Evolutionary conservation across 176 grass and related monocot genomes (phyloP), one percentile per base, ranked within the genome.

Genomic region (Lolium perenne): DNA sequence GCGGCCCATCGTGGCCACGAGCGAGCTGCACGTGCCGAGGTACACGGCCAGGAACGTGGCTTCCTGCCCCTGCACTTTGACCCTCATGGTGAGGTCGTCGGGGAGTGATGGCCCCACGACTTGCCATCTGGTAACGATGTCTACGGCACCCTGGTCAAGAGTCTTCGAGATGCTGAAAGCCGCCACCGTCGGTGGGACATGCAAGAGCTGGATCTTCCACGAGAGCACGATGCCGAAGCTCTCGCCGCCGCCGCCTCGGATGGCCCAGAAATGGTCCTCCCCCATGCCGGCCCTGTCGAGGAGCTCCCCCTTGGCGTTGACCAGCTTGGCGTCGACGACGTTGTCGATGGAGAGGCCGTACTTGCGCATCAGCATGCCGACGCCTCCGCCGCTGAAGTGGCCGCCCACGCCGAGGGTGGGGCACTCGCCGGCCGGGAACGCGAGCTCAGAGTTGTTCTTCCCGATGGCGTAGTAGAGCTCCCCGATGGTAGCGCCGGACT

Each of bases 361-460:
- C 23, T 64, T 26, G 22, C 61, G 61, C 61, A 29, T 64, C 1
- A 64, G 12, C 61, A 64, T 64, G 61, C 61, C 61, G 61, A 64
- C 29, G 61, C 61, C 61, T 2, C 61, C 61, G 61, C 61, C 61
- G 61, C 61, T 64, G 12, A 64, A 64, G 12, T 64, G 61, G 4
- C 61, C 61, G 23, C 61, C 61, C 4, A 64, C 61, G 23, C 61
- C 61, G 4, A 64, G 10, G 4, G 61, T 64, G 0, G 61, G 23
- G 23, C 61, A 64, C 61, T 64, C 61, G 23, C 61, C 61, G 5
- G 61, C 61, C 61, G 61, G 61, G 61, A 64, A 64, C 61, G 61
- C 61, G 23, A 64, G 4, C 23, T 22, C 11, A 25, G 61, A 29
- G 23, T 64, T 7, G 61, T 15, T 64, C 23, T 29, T 64, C 1